Evolutionary conservation across 805 yeast species (phyloP).

Genomic region (Teunomyces gatunensis): DNA sequence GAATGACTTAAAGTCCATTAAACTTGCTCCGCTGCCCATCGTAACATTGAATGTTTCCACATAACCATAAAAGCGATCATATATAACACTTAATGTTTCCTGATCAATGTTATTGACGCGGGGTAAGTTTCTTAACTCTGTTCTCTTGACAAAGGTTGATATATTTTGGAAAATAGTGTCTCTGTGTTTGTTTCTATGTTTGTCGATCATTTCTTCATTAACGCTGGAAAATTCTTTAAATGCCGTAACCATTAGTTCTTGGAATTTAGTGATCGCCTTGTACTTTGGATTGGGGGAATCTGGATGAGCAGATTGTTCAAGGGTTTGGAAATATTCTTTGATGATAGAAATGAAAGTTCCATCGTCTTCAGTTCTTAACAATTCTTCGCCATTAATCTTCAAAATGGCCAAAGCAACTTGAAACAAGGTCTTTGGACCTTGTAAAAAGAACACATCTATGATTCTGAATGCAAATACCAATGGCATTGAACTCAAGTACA

Average conservation of each 20-base stretch:
- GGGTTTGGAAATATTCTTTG: constrained; percentile 73
- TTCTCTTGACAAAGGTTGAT: constrained; percentile 85
- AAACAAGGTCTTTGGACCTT: constrained; percentile 85
- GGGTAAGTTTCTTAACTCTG: constrained; percentile 85
- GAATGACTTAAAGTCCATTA: constrained; percentile 74
- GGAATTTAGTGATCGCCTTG: constrained; percentile 76
- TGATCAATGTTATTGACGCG: constrained; percentile 59
- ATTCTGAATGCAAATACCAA: constrained; percentile 88
- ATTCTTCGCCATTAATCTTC: constrained; percentile 80
- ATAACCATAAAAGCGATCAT: constrained; percentile 80
- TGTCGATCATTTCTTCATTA: constrained; percentile 69
- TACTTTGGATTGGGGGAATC: constrained; percentile 60
- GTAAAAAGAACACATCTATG: constrained; percentile 82
- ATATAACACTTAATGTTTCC: constrained; percentile 64
- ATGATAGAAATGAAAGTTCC: constrained; percentile 85
- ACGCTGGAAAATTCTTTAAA: constrained; percentile 85
- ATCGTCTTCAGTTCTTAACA: constrained; percentile 81
- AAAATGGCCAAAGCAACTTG: constrained; percentile 93
- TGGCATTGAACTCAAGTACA: constrained; percentile 92
- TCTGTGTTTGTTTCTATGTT: constrained; percentile 67
- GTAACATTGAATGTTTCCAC: constrained; percentile 62
- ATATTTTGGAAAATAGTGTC: constrained; percentile 80
- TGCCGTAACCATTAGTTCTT: constrained; percentile 85
- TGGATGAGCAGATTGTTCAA: constrained; percentile 80
- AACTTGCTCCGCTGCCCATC: constrained; percentile 49